Conservation (phyloP, 2,329 filamentous ascomycete species). For the Fusarium anguioides region DNA sequence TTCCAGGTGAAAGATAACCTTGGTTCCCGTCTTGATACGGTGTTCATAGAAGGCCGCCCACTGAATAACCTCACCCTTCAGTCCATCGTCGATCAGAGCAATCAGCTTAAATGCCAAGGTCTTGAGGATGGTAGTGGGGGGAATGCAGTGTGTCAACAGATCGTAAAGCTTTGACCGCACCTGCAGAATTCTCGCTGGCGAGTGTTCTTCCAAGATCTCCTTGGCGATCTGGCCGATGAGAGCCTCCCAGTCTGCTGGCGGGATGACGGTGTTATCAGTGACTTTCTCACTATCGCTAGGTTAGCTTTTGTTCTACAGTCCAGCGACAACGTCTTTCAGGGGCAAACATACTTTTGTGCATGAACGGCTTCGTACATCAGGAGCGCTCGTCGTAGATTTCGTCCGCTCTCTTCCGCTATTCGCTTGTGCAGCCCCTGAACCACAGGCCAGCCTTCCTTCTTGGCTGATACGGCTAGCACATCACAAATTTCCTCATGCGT, state of each 20-base stretch:
- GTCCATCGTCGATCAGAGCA: constrained; percentile 83
- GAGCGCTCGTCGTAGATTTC: constrained; percentile 88
- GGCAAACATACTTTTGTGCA: constrained; percentile 83
- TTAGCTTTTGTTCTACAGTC: constrained; percentile 45
- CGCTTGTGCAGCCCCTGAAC: constrained; percentile 80
- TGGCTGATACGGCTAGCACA: constrained; percentile 76
- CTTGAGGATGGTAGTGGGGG: constrained; percentile 92
- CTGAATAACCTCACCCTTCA: constrained; percentile 92
- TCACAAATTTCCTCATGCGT: constrained; percentile 85
- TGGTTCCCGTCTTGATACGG: constrained; percentile 88
- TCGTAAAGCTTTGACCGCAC: constrained; percentile 97
- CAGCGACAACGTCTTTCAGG: neutral
- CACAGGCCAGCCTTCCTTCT: constrained; percentile 85
- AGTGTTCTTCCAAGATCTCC: constrained; percentile 92
- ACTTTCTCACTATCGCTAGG: constrained; percentile 79
- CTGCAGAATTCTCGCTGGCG: constrained; percentile 86
- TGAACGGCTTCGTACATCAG: constrained; percentile 98
- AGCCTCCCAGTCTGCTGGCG: constrained; percentile 96
- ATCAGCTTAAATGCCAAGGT: constrained; percentile 95
- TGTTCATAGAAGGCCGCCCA: constrained; percentile 99
- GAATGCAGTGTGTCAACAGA: constrained; percentile 95
- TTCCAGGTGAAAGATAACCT: constrained; percentile 98
- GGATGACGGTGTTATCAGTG: constrained; percentile 86
- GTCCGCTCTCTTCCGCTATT: constrained; percentile 89
- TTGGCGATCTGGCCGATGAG: constrained; percentile 89